Percentiles rank a stretch among this genome's conserved stretches.
Conservation (phyloP, 177 flowering plant species). For the Vitis hybrid region DNA sequence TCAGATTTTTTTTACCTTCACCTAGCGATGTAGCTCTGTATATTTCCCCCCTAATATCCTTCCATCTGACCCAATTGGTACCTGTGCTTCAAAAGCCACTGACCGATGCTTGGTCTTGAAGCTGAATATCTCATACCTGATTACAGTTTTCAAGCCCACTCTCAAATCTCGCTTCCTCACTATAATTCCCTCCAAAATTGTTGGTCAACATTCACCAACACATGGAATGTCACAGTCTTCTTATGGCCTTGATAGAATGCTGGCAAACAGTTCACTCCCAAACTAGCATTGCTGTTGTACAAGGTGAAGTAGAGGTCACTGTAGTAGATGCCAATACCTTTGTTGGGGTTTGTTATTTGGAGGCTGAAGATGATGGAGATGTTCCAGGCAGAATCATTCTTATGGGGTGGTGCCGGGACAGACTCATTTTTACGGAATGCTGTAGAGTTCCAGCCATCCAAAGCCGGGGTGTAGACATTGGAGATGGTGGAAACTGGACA, state of each 20-base stretch:
- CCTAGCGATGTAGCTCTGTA: not conserved
- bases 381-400: not conserved
- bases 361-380: not conserved
- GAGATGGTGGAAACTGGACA: conserved; percentile 6
- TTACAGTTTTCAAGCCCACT: conserved; percentile 8
- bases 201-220: too few species aligned
- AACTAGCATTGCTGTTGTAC: too few species aligned
- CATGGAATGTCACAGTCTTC: too few species aligned
- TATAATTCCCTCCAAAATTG: too few species aligned
- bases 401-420: not conserved
- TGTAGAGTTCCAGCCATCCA: not conserved
- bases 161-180: not conserved
- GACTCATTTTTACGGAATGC: too few species aligned
- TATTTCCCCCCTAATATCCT: not conserved
- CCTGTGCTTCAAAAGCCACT: conserved; percentile 2
- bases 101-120: conserved; percentile 8
- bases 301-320: not conserved
- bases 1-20: too few species aligned
- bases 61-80: not conserved
- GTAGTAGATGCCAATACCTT: not conserved
- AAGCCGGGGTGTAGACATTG: not conserved
- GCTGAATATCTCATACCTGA: conserved; percentile 9
- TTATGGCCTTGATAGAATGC: too few species aligned
- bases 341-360: conserved; percentile 1
- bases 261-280: too few species aligned